Base-by-base conservation (phyloP, 139 green algal species). In the Coelastrella sp. region DNA sequence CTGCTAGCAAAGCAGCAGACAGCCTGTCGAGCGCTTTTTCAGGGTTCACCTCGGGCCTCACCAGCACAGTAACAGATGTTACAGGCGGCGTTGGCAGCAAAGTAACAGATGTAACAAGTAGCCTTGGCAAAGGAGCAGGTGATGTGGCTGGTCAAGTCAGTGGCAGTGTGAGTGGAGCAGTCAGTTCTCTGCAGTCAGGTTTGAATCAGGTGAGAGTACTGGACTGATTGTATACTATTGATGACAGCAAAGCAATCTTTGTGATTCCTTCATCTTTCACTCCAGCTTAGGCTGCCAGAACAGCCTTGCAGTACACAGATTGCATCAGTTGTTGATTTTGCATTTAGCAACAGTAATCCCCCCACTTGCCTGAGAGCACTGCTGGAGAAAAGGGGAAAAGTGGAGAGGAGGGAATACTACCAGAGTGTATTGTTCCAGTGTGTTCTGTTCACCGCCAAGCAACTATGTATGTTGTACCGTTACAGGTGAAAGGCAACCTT, bases 101-200 rank as follows among this genome's bases (percentile, higher is more conserved):
- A 34, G 81, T 86, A n/a, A 43, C 23, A 27, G 53, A 67, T 40
- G 25, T 86, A 2, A 76, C 50, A 9, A 76, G 72, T 63, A 85
- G 40, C 40, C 27, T 84, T 2, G 77, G 77, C 60, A 53, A 60
- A 37, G 77, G 59, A 30, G 79, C 64, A 3, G 30, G 67, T 27
- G 80, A 38, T 30, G 80, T 80, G 50, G 74, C 81, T 21, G 76
- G 27, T 50, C 41, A 51, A 5, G 50, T 90, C 38, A 59, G 34
- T 9, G 78, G 79, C 64, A 78, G 35, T 19, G 45, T 84, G 8
- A 76, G 38, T 38, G 73, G 80, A 63, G 64, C 80, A n/a, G 34
- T 86, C 7, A 59, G 41, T 27, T 57, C 40, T 27, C 60, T 72
- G 15, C 74, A 74, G 35, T 43, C 45, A 8, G 63, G 48, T 23